A percentile compares a stretch with the other conserved stretches of the same genome.
Conservation (phyloP, 2,329 filamentous ascomycete species). For the Moelleriella libera region DNA sequence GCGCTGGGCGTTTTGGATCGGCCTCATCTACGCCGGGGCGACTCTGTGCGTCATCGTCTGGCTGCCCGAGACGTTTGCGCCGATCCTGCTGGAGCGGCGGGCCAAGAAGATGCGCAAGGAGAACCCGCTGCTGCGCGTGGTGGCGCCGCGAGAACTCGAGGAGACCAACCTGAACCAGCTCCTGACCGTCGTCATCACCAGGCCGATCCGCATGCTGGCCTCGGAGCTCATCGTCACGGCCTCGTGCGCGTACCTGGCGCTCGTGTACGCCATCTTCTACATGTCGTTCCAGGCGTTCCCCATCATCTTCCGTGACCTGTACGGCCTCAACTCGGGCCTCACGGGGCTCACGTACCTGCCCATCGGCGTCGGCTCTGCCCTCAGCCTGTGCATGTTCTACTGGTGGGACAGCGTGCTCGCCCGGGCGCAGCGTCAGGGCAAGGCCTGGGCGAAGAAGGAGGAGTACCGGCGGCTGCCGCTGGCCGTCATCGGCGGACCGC, state of each 20-base stretch:
- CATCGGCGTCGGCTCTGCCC: slow-evolving; percentile 47
- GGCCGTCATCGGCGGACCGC: slow-evolving; percentile 56
- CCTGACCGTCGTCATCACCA: slow-evolving; percentile 50
- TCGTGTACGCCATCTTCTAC: slow-evolving; percentile 53
- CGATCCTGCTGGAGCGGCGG: slow-evolving; percentile 41
- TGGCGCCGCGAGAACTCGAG: slow-evolving; percentile 52
- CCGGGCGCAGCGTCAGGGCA: slow-evolving; percentile 31
- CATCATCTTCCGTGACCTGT: slow-evolving; percentile 50
- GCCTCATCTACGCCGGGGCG: slow-evolving; percentile 49
- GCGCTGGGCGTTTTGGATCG: slow-evolving; percentile 61
- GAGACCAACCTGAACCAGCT: slow-evolving; percentile 42
- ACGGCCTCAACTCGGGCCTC: slow-evolving; percentile 48
- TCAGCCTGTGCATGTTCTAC: slow-evolving; percentile 48
- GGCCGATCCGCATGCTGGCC: slow-evolving; percentile 58
- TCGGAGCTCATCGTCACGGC: slow-evolving; percentile 62
- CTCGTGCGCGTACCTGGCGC: slow-evolving; percentile 54
- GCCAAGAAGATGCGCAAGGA: slow-evolving; percentile 43
- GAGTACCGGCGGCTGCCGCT: slow-evolving; percentile 59
- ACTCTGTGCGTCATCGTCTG: slow-evolving; percentile 45
- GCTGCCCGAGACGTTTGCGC: slow-evolving; percentile 51
- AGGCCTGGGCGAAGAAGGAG: slow-evolving; percentile 45
- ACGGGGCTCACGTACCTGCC: slow-evolving; percentile 56
- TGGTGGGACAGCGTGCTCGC: slow-evolving; percentile 49
- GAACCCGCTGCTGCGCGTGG: slow-evolving; percentile 33
- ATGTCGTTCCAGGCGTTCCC: slow-evolving; percentile 69